phyloP scores from a whole-genome alignment of 768 basidiomycete species.

The Leccinum disarticulatum region DNA sequence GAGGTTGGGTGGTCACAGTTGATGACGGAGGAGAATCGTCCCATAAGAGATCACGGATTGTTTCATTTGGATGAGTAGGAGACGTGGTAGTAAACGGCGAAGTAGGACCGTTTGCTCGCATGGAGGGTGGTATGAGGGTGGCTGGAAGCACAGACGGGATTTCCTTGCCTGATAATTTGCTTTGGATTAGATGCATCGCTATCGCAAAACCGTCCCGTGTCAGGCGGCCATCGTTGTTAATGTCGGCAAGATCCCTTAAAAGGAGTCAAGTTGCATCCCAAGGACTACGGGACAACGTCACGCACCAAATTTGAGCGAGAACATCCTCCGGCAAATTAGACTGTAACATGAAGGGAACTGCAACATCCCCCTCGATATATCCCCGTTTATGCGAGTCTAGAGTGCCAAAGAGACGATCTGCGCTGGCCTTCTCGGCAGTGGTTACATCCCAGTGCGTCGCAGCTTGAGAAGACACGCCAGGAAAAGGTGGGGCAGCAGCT shows the following conservation, averaged over 20 bases:
- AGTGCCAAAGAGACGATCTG: slow-evolving; percentile 80
- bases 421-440: slow-evolving; percentile 68
- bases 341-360: slow-evolving; percentile 93
- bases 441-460: slow-evolving; percentile 78
- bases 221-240: slow-evolving; percentile 82
- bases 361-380: slow-evolving; percentile 89
- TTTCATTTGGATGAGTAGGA: slow-evolving; percentile 36
- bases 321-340: slow-evolving; percentile 79
- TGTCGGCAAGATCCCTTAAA: slow-evolving; percentile 88
- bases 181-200: slow-evolving; percentile 91
- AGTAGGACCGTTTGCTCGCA: slow-evolving; percentile 47
- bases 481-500: slow-evolving; percentile 28
- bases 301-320: slow-evolving; percentile 91
- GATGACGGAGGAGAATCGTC: slow-evolving; percentile 51
- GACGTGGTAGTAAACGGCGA: slow-evolving; percentile 40
- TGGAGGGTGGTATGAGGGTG: slow-evolving; percentile 78
- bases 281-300: slow-evolving; percentile 7
- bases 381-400: slow-evolving; percentile 76
- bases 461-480: slow-evolving; percentile 27
- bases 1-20: slow-evolving; percentile 39
- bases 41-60: slow-evolving; percentile 48
- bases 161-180: slow-evolving; percentile 76
- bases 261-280: slow-evolving; percentile 3
- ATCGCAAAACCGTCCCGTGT: slow-evolving; percentile 94
- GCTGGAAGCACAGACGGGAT: slow-evolving; percentile 70